Conservation (phyloP, 352 stramenopile genomes). For the Globisporangium polare region DNA sequence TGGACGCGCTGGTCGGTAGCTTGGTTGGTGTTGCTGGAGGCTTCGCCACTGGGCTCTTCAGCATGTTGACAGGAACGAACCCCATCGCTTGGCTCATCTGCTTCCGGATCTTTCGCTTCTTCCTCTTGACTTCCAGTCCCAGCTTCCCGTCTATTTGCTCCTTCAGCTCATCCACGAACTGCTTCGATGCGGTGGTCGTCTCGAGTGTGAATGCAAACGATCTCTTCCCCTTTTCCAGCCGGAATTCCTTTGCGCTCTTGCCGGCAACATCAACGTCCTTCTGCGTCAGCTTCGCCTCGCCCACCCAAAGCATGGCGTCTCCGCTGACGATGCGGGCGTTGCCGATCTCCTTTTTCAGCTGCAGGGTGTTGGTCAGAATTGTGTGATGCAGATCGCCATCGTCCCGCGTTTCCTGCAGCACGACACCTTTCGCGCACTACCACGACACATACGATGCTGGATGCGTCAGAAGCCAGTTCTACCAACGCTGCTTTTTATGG, state of each 20-base stretch:
- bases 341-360: constrained; percentile 75
- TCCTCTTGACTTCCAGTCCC: constrained; percentile 46
- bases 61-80: constrained; percentile 66
- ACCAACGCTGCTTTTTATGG: not conserved
- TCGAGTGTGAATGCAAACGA: constrained; percentile 62
- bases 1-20: constrained; percentile 34
- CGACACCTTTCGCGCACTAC: constrained; percentile 46
- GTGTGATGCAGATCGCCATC: constrained; percentile 36
- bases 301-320: constrained; percentile 70
- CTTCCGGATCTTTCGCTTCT: constrained; percentile 81
- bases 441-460: not conserved
- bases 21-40: constrained; percentile 34
- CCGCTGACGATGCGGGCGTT: constrained; percentile 76
- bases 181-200: constrained; percentile 30
- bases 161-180: constrained; percentile 66
- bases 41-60: constrained; percentile 48
- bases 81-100: constrained; percentile 54
- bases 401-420: constrained; percentile 44
- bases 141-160: constrained; percentile 60
- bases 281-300: constrained; percentile 38
- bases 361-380: constrained; percentile 35
- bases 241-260: constrained; percentile 32
- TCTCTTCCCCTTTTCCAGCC: constrained; percentile 54
- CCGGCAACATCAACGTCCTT: constrained; percentile 26
- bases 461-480: not conserved